Base-by-base conservation (phyloP, 352 stramenopile species). In the Phytopythium montanum region DNA sequence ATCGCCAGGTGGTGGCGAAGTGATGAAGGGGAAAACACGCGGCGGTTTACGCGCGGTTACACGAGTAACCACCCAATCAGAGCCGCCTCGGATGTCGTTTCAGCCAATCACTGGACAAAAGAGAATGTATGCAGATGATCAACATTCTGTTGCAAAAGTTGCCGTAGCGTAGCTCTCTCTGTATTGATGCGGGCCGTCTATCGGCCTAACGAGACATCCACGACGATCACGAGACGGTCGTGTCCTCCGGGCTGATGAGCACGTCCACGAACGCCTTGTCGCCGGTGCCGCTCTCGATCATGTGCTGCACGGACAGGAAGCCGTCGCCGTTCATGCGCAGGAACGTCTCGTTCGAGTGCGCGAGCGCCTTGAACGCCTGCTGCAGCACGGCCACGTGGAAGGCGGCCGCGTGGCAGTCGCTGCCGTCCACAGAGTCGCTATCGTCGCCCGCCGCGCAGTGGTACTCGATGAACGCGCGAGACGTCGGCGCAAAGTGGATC, bases 351-450 rank as follows among this genome's bases (percentile, higher is more conserved):
- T 90, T 81, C 5, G 85, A 90, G 67, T 91, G 63, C 7, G 64
- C 64, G 7, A 95, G 69, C 16, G 82, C 86, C 61, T 93, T 91
- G 59, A 95, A 87, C 13, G 81, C 84, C 44, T 90, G 79, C 56
- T 95, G 86, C 31, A 95, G 70, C 61, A 95, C 76, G 1, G 73
- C 83, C 18, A 92, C 83, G 54, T 95, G 86, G 57, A 95, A 95
- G 26, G 74, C 90, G 26, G 82, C 79, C 0, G 64, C 66, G 61
- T 71, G 83, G 33, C 50, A 64, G 10, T 52, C 69, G 31, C 42
- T 54, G 25, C 66, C 64, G 10, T 65, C 33, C 5, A 8, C 33
- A 38, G 10, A 64, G 25, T 72, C 67, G 1, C 56, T 53, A 25
- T 68, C 64, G 12, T 68, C 66, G 21, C 68, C 67, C 1, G 60